Evolutionary conservation across 768 basidiomycete genomes (phyloP), one percentile per base, ranked within the genome.

Genomic region (Psilocybe cyanescens): DNA sequence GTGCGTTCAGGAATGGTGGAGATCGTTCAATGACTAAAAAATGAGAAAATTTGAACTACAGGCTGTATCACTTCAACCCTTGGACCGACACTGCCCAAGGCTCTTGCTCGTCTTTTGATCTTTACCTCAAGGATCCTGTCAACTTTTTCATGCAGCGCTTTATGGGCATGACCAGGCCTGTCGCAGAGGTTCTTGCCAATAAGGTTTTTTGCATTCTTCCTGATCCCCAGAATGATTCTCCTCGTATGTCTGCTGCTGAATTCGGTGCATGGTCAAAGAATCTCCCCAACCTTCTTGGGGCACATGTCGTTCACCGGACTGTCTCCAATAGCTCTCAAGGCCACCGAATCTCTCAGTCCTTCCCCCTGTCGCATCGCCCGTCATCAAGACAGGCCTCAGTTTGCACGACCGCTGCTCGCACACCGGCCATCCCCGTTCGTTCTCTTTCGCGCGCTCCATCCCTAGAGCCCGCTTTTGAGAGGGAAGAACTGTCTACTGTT

Each of bases 61-160:
- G 92, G 92, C 82, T 99, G 73, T 99, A 98, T 78, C 97, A 99
- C 76, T 92, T 84, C 78, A 98, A 98, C 75, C 97, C 97, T 29
- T 99, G 97, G 97, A 92, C 92, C 48, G 97, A 99, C 72, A 97
- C 97, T 1, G 84, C 89, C 33, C 83, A 89, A 64, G 92, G 89
- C 67, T 86, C 84, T 64, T 91, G 91, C 74, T 77, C 85, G 37
- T 93, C 94, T 49, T 99, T 98, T 74, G 85, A 86, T 66, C 79
- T 86, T 24, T 99, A 89, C 79, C 87, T 87, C 66, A 82, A 83
- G 60, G 85, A 92, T 63, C 94, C 94, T 31, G 82, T 90, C 76
- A 81, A 81, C 44, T 99, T 98, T 77, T 91, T 99, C 76, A 86
- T 95, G 80, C 81, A 85, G 60, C 88, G 95, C 59, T 99, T 98